Percentiles rank a stretch among this genome's conserved stretches.
These are phyloP conservation scores for Alloascoidea hylecoeti DNA, from an alignment of 805 yeast species.

Conservation along the genomic window DNA sequence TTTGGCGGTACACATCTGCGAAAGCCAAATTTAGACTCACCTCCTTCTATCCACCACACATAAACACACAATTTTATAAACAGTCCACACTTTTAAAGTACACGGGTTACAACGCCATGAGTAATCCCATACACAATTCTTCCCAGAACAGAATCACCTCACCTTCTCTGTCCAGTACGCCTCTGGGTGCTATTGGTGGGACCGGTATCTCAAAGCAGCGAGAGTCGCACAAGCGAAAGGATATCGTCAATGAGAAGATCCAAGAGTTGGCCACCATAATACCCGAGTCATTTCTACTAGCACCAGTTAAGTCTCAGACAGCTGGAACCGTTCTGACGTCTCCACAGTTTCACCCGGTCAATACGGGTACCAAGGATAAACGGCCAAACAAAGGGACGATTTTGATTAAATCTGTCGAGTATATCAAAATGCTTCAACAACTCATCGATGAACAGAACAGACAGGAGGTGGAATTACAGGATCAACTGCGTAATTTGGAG, in stretches of 20 bases:
- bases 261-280: constrained; percentile 70
- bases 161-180: no score
- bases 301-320: constrained; percentile 2
- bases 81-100: no score
- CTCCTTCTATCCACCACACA: no score
- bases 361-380: background rate
- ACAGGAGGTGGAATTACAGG: constrained; percentile 57
- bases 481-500: constrained; percentile 38
- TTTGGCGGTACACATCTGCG: no score
- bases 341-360: constrained; percentile 1
- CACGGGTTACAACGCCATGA: no score
- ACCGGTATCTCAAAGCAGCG: no score
- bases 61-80: no score
- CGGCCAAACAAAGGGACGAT: constrained; percentile 61
- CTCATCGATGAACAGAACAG: constrained; percentile 61
- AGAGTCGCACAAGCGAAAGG: constrained; percentile 39
- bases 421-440: constrained; percentile 55
- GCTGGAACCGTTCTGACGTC: constrained; percentile 2
- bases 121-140: no score
- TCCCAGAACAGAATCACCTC: no score
- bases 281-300: constrained; percentile 30
- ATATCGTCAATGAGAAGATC: constrained; percentile 78
- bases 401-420: constrained; percentile 66
- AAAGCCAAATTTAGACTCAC: no score
- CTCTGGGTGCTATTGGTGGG: no score